phyloP scores from a whole-genome alignment of 2,329 filamentous ascomycete genomes.

The Calonectria pseudoreteaudii region DNA sequence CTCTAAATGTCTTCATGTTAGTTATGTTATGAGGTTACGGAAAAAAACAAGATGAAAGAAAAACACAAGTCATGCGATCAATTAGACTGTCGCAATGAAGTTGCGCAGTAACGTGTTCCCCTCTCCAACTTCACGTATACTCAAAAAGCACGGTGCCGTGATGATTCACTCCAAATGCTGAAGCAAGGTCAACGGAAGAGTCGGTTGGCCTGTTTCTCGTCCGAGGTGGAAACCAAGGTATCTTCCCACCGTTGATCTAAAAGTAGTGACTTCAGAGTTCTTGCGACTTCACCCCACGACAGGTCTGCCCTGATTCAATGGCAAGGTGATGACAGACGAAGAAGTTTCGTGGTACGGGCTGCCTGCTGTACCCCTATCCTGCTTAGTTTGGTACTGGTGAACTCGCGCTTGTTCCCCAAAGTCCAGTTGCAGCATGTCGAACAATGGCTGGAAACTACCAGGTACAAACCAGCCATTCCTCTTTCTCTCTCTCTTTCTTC shows the following conservation, averaged over 20 bases:
- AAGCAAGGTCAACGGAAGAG: background rate
- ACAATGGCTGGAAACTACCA: background rate
- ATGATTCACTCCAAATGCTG: background rate
- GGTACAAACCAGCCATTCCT: background rate
- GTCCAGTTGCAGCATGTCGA: background rate
- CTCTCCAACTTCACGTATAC: background rate
- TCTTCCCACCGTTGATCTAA: background rate
- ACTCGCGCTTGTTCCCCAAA: background rate
- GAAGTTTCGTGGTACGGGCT: background rate
- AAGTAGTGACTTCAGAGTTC: background rate
- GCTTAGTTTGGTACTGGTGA: background rate
- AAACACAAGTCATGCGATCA: slow-evolving; percentile 6
- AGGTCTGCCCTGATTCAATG: background rate
- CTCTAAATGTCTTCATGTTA: slow-evolving; percentile 5
- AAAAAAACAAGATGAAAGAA: slow-evolving; percentile 24
- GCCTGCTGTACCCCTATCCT: background rate
- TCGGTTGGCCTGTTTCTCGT: background rate
- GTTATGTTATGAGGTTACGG: slow-evolving; percentile 22
- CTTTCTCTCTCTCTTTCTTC: background rate
- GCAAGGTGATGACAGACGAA: background rate
- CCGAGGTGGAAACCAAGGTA: background rate
- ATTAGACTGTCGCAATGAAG: background rate
- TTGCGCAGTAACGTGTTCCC: background rate
- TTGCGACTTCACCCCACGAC: background rate
- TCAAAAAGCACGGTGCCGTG: background rate